These are phyloP conservation scores for Adenanthera pavonina DNA, from an alignment of 306 rosid genomes.

Conservation along the genomic window DNA sequence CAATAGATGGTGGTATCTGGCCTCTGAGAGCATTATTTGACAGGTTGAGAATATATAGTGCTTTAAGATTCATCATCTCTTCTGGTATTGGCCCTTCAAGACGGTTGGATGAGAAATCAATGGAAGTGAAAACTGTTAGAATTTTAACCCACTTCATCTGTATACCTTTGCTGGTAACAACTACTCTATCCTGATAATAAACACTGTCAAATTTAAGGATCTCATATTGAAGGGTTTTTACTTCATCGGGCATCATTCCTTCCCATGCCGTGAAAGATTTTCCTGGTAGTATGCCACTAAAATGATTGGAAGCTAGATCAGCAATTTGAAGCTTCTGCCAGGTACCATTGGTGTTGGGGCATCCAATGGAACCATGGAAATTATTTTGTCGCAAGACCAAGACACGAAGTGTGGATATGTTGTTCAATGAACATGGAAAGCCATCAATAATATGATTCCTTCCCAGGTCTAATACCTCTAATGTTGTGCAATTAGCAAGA, in stretches of 20 bases:
- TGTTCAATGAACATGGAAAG: slow-evolving; percentile 53
- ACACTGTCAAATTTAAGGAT: neutral
- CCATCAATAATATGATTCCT: slow-evolving; percentile 7
- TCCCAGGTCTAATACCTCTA: slow-evolving; percentile 53
- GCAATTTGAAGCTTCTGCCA: slow-evolving; percentile 58
- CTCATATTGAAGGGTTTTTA: neutral
- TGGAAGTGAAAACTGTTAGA: slow-evolving; percentile 41
- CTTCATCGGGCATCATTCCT: slow-evolving; percentile 47
- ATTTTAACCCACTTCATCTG: slow-evolving; percentile 45
- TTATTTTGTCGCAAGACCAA: slow-evolving; percentile 50
- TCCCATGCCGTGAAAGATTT: slow-evolving; percentile 46
- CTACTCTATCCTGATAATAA: slow-evolving; percentile 54
- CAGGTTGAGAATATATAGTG: slow-evolving; percentile 50
- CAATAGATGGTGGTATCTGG: slow-evolving; percentile 48
- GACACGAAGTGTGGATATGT: slow-evolving; percentile 49
- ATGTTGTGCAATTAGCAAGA: slow-evolving; percentile 33
- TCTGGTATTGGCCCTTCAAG: slow-evolving; percentile 54
- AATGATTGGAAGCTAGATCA: slow-evolving; percentile 55
- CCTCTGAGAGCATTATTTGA: slow-evolving; percentile 55
- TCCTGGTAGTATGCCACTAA: slow-evolving; percentile 45
- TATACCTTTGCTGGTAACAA: slow-evolving; percentile 47
- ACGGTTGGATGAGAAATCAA: slow-evolving; percentile 59
- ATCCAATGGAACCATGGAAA: slow-evolving; percentile 44
- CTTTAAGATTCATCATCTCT: slow-evolving; percentile 44
- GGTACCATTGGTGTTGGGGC: slow-evolving; percentile 9